Base-by-base conservation (phyloP, 2,329 filamentous ascomycete species). In the Dactylellina leptospora region DNA sequence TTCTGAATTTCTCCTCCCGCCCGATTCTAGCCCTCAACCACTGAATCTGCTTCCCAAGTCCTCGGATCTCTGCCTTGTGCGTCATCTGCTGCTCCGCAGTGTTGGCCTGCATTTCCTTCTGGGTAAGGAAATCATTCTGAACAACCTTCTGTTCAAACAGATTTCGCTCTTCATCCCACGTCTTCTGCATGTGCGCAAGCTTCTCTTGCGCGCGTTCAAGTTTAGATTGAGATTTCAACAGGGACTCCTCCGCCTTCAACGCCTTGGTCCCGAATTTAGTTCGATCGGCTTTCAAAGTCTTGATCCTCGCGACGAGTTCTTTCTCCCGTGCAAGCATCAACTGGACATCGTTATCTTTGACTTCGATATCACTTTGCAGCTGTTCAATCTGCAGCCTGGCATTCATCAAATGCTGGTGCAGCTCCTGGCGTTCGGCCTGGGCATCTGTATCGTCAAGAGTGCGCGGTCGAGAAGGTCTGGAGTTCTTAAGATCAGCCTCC, bases 1-100 rank as follows among this genome's bases (percentile, higher is more conserved):
- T 85, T 42, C 95, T 86, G 81, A 97, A 88, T 54, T 85, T 86
- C 76, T 91, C 87, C 80, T 97, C 93, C 28, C 95, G 86, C 78
- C 87, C 85, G 82, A 90, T 90, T 56, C 89, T 87, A 1, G 91
- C 91, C 77, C 92, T 87, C 79, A 97, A 87, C 87, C 91, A 97
- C 77, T 92, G 86, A 79, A 97, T 93, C 81, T 97, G 93, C 81
- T 95, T 90, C 58, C 87, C 86, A 78, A 97, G 84, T 16, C 93
- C 93, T 75, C 88, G 87, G 58, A 97, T 82, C 81, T 96, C 91
- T 79, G 88, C 88, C 76, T 84, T 82, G 79, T 95, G 91, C 83
- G 75, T 86, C 86, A 77, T 92, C 87, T 47, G 89, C 87, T 53
- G 85, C 83, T 76, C 86, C 83, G 30, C 84, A 83, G 86, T 84